Evolutionary conservation across 2,329 filamentous ascomycete genomes (phyloP).

Genomic region (Aspergillus sp.): DNA sequence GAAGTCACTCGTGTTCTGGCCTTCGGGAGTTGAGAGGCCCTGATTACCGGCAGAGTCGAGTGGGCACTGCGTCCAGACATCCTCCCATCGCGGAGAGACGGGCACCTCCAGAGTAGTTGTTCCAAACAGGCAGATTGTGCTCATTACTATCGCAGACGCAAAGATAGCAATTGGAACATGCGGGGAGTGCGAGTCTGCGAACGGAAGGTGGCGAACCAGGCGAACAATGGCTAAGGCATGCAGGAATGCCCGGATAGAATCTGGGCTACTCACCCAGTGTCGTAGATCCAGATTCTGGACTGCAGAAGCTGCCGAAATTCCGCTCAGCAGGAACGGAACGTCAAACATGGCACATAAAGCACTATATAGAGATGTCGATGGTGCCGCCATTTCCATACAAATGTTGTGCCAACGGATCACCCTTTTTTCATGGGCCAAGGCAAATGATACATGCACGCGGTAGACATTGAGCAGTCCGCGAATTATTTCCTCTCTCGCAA

Average conservation of each 20-base stretch:
- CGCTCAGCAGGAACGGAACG: not conserved
- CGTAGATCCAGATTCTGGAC: not conserved
- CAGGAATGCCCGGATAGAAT: not conserved
- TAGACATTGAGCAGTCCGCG: constrained; percentile 6
- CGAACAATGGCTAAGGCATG: not conserved
- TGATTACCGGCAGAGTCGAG: not conserved
- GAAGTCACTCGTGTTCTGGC: too few relatives aligned
- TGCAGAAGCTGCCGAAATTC: not conserved
- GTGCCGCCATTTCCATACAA: constrained; percentile 21
- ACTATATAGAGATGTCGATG: constrained; percentile 20
- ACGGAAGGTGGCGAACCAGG: not conserved
- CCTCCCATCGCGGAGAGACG: not conserved
- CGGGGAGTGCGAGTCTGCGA: not conserved
- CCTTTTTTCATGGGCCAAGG: not conserved
- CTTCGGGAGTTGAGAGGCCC: not conserved
- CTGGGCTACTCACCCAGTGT: constrained; percentile 16
- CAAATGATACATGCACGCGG: constrained; percentile 11
- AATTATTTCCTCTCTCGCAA: not conserved
- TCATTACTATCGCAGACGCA: not conserved
- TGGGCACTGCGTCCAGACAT: not conserved
- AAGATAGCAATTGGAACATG: not conserved
- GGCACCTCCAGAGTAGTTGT: not conserved
- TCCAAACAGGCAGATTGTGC: not conserved
- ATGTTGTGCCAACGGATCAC: constrained; percentile 25
- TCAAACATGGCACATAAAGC: constrained; percentile 14